These are phyloP conservation scores for Chaetoceros tenuissimus DNA, from an alignment of 108 stramenopile species.

Conservation along the genomic window DNA sequence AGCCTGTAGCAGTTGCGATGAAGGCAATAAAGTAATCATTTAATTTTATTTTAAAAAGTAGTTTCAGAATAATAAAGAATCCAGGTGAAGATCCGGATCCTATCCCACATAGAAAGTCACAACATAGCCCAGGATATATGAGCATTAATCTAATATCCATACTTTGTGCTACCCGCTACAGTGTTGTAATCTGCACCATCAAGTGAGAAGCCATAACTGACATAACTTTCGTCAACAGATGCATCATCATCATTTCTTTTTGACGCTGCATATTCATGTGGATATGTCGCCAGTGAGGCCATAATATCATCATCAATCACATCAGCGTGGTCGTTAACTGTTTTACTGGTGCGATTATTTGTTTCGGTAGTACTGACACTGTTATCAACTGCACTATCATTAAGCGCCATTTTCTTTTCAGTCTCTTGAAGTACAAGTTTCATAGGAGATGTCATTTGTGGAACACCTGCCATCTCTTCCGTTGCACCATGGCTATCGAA, in stretches of 20 bases:
- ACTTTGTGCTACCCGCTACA: not conserved
- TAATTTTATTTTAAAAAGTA: too few species aligned
- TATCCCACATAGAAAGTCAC: too few species aligned
- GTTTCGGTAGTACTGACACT: not conserved
- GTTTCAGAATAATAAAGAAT: too few species aligned
- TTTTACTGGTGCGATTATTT: not conserved
- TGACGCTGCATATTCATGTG: not conserved
- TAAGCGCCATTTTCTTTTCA: not conserved
- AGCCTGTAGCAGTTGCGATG: too few species aligned
- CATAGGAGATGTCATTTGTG: not conserved
- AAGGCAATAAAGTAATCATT: too few species aligned
- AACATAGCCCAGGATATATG: too few species aligned
- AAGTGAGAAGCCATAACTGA: conserved; percentile 52
- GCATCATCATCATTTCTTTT: conserved; percentile 18
- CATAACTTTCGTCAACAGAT: conserved; percentile 43
- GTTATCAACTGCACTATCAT: not conserved
- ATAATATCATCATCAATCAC: not conserved
- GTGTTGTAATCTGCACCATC: conserved; percentile 22
- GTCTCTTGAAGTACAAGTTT: not conserved
- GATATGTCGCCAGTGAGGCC: not conserved
- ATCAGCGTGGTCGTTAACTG: not conserved
- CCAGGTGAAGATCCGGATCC: too few species aligned
- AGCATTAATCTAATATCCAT: not conserved
- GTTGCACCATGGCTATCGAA: not conserved
- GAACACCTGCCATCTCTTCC: not conserved